A percentile compares a stretch with the other conserved stretches of the same genome.
phyloP scores from a whole-genome alignment of 768 basidiomycete genomes.

The Xerocomus potaroensis region DNA sequence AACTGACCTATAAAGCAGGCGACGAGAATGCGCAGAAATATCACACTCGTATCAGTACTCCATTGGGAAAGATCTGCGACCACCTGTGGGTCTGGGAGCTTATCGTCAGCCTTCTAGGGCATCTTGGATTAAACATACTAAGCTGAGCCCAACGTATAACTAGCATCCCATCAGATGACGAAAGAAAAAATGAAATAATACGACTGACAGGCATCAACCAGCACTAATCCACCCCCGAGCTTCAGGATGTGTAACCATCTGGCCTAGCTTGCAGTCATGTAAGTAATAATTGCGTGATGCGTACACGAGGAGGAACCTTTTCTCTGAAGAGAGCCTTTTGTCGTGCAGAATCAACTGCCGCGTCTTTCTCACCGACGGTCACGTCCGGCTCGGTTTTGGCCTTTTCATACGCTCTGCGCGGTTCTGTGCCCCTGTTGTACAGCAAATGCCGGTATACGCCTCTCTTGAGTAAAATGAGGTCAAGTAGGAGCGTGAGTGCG shows the following conservation, averaged over 20 bases:
- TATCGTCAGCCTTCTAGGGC: not conserved
- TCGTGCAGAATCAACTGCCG: not conserved
- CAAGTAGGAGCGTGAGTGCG: conserved; percentile 63
- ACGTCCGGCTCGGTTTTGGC: not conserved
- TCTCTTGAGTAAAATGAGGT: conserved; percentile 77
- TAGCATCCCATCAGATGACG: conserved; percentile 24
- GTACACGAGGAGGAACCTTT: conserved; percentile 18
- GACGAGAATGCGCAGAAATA: conserved; percentile 56
- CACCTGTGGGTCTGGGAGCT: conserved; percentile 36
- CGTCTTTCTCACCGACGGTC: not conserved
- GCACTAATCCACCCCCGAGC: conserved; percentile 54
- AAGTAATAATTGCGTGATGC: conserved; percentile 1
- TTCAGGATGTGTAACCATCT: conserved; percentile 58
- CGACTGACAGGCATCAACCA: conserved; percentile 69
- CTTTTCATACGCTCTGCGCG: conserved; percentile 40
- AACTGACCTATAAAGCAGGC: conserved; percentile 60
- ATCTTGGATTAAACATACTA: conserved; percentile 35
- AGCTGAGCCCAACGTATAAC: conserved; percentile 79
- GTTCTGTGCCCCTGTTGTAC: conserved; percentile 72
- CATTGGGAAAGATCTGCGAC: conserved; percentile 42
- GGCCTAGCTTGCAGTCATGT: conserved; percentile 42
- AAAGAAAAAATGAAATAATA: not conserved
- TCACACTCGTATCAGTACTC: conserved; percentile 45
- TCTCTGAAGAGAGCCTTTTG: conserved; percentile 17
- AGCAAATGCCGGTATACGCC: conserved; percentile 79